A percentile compares a stretch with the other conserved stretches of the same genome.
phyloP scores from a whole-genome alignment of 257 asterid species.

The Linderniella brevidens region DNA sequence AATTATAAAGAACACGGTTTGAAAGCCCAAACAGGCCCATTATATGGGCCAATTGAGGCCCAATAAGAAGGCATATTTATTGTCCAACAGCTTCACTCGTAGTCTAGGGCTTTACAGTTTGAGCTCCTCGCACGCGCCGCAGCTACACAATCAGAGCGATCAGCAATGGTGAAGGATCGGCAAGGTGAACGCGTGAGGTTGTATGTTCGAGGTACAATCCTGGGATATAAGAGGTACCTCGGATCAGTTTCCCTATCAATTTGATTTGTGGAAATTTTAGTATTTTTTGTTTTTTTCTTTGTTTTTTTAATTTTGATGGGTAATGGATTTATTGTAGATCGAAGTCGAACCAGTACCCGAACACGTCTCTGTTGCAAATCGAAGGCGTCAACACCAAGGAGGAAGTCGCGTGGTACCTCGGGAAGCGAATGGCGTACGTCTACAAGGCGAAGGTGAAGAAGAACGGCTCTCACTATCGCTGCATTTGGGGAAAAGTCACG shows the following conservation, averaged over 20 bases:
- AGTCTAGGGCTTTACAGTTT: no score
- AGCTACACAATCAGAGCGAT: neutral
- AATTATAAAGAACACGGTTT: no score
- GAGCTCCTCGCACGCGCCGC: no score
- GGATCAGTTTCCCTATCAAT: neutral
- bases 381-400: constrained; percentile 63
- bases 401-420: constrained; percentile 61
- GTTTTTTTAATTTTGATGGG: neutral
- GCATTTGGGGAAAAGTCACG: constrained; percentile 56
- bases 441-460: constrained; percentile 61
- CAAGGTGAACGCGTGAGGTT: constrained; percentile 35
- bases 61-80: no score
- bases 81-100: no score
- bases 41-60: no score
- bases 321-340: constrained; percentile 17
- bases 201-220: constrained; percentile 51
- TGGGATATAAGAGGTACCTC: constrained; percentile 46
- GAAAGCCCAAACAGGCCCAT: no score
- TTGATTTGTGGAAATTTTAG: neutral
- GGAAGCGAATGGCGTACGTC: constrained; percentile 49
- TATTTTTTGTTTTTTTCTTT: no score
- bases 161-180: constrained; percentile 15
- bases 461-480: constrained; percentile 39
- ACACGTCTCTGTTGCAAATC: constrained; percentile 46
- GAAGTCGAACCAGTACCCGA: constrained; percentile 61